Conservation (phyloP, 140 eudicot species). For the Cichorium intybus region DNA sequence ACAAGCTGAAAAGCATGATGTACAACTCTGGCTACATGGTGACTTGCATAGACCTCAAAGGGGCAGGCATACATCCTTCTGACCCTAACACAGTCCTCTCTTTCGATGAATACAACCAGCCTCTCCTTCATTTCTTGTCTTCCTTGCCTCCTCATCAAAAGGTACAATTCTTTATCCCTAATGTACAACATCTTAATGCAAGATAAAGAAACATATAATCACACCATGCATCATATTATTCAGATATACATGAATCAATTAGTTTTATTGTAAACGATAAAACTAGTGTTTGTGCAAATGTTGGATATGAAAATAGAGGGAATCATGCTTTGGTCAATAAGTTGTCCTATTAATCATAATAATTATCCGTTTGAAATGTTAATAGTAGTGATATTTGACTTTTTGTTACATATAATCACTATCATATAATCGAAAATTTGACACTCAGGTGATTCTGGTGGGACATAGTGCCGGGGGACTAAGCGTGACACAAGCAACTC, state of each 20-base stretch:
- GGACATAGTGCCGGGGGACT: conserved; percentile 55
- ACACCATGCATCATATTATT: background rate
- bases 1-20: conserved; percentile 44
- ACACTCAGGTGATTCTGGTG: conserved; percentile 40
- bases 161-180: conserved; percentile 27
- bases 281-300: background rate
- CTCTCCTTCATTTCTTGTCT: conserved; percentile 43
- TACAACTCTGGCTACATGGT: conserved; percentile 44
- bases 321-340: background rate
- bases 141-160: conserved; percentile 33
- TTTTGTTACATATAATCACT: background rate
- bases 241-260: background rate
- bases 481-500: conserved; percentile 39
- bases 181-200: conserved; percentile 8
- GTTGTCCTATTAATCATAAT: background rate
- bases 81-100: conserved; percentile 40
- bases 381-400: background rate
- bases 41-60: conserved; percentile 44
- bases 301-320: background rate
- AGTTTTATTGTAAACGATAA: background rate
- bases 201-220: background rate
- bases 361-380: background rate
- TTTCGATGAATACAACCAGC: conserved; percentile 42
- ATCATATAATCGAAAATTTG: background rate
- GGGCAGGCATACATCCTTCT: conserved; percentile 39